phyloP scores from a whole-genome alignment of 2,329 filamentous ascomycete species.

The Venturia carpophila region DNA sequence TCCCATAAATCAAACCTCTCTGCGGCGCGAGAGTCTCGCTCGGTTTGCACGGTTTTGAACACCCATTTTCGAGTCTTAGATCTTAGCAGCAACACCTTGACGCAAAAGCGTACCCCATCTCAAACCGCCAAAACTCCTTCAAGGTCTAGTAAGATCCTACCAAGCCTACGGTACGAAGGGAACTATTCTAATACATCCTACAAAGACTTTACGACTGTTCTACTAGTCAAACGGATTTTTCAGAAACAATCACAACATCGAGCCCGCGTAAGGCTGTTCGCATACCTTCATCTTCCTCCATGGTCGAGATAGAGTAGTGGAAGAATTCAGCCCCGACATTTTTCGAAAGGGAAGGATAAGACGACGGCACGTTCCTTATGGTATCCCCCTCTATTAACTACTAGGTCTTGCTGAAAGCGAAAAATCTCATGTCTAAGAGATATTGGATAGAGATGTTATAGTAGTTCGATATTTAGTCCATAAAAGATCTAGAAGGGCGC shows the following conservation, averaged over 20 bases:
- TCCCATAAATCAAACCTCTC: no score
- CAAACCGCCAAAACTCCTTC: no score
- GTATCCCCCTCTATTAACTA: constrained; percentile 30
- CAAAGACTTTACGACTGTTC: neutral
- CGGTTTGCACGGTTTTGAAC: no score
- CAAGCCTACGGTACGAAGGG: no score
- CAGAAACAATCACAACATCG: constrained; percentile 11
- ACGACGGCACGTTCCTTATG: constrained; percentile 26
- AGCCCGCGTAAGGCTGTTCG: constrained; percentile 27
- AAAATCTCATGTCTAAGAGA: constrained; percentile 22
- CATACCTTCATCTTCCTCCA: constrained; percentile 43
- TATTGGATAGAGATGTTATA: constrained; percentile 28
- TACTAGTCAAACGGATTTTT: neutral
- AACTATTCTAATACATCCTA: no score
- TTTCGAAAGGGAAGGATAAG: constrained; percentile 30
- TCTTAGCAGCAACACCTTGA: no score
- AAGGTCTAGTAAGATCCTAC: no score
- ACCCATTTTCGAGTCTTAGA: no score
- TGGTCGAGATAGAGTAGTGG: constrained; percentile 33
- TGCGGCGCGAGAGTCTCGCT: no score
- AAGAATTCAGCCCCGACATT: constrained; percentile 36
- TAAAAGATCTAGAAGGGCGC: constrained; percentile 25
- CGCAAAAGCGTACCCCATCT: no score
- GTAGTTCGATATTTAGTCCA: constrained; percentile 34
- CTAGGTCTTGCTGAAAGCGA: constrained; percentile 33